Evolutionary conservation across 2,329 filamentous ascomycete species (phyloP).

Genomic region (Fusarium anthophilum): DNA sequence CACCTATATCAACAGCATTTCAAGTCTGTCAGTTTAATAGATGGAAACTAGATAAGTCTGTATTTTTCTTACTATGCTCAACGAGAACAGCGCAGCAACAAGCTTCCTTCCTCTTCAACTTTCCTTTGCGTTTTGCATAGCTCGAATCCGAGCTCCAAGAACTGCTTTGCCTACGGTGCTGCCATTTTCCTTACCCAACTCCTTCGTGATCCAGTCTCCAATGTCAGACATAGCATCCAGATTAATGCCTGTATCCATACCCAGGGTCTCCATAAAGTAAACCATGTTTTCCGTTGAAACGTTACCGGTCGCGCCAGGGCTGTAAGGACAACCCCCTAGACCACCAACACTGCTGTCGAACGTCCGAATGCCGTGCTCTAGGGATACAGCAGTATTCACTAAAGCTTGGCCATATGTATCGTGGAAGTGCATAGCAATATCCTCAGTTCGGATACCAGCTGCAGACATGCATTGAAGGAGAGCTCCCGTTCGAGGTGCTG

Average conservation of each 20-base stretch:
- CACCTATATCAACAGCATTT: neutral
- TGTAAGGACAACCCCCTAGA: conserved; percentile 85
- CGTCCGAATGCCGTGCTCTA: conserved; percentile 79
- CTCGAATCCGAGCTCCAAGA: conserved; percentile 57
- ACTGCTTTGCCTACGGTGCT: conserved; percentile 75
- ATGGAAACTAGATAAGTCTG: neutral
- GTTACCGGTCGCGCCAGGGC: conserved; percentile 86
- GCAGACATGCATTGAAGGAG: conserved; percentile 71
- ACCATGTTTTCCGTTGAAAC: conserved; percentile 87
- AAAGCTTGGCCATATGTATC: conserved; percentile 88
- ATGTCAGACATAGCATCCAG: conserved; percentile 72
- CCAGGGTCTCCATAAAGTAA: conserved; percentile 78
- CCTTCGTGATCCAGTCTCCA: conserved; percentile 75
- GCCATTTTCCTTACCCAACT: conserved; percentile 70
- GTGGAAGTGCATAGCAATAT: conserved; percentile 86
- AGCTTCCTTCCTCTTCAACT: conserved; percentile 31
- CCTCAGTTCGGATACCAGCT: conserved; percentile 74
- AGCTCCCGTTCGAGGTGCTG: conserved; percentile 73
- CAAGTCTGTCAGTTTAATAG: neutral
- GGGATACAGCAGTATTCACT: conserved; percentile 80
- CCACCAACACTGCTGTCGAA: conserved; percentile 86
- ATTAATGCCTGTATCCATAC: conserved; percentile 78
- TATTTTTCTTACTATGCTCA: neutral
- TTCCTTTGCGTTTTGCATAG: conserved; percentile 33
- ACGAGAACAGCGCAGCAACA: neutral